phyloP scores from a whole-genome alignment of 805 yeast genomes.

The Kurtzmaniella fragi region DNA sequence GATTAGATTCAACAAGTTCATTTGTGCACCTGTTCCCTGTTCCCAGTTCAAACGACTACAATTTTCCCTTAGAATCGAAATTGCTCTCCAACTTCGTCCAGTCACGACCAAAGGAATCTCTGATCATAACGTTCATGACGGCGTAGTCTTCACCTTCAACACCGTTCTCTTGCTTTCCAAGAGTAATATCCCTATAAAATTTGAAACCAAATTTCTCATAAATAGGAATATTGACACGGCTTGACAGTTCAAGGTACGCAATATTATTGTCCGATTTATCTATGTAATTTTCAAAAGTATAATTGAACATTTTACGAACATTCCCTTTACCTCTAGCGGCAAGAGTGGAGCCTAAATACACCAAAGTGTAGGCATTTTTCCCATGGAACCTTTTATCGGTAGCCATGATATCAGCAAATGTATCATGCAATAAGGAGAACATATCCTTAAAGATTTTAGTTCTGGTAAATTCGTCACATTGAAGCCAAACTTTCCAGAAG shows the following conservation, averaged over 20 bases:
- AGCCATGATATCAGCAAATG: constrained; percentile 37
- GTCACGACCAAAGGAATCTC: constrained; percentile 30
- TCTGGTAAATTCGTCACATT: constrained; percentile 44
- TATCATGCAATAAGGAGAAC: constrained; percentile 48
- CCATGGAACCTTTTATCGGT: constrained; percentile 35
- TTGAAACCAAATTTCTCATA: constrained; percentile 49
- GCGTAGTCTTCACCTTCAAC: constrained; percentile 37
- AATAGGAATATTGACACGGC: constrained; percentile 44
- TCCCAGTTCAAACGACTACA: constrained; percentile 8
- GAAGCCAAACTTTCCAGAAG: constrained; percentile 46
- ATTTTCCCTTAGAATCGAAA: constrained; percentile 8
- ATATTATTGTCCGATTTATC: constrained; percentile 34
- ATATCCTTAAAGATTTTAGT: constrained; percentile 45
- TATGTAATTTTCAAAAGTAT: constrained; percentile 41
- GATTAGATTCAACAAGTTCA: constrained; percentile 3
- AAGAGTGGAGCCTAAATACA: constrained; percentile 39
- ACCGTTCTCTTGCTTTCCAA: constrained; percentile 28
- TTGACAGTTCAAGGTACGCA: constrained; percentile 49
- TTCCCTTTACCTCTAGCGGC: constrained; percentile 55
- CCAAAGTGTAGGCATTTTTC: constrained; percentile 37
- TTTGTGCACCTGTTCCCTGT: constrained; percentile 7
- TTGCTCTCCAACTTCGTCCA: constrained; percentile 22
- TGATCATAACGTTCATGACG: constrained; percentile 40
- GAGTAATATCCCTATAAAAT: constrained; percentile 44
- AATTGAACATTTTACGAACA: constrained; percentile 44